Conservation (phyloP, 164 flowering plant species). For the Warburgia ugandensis region DNA sequence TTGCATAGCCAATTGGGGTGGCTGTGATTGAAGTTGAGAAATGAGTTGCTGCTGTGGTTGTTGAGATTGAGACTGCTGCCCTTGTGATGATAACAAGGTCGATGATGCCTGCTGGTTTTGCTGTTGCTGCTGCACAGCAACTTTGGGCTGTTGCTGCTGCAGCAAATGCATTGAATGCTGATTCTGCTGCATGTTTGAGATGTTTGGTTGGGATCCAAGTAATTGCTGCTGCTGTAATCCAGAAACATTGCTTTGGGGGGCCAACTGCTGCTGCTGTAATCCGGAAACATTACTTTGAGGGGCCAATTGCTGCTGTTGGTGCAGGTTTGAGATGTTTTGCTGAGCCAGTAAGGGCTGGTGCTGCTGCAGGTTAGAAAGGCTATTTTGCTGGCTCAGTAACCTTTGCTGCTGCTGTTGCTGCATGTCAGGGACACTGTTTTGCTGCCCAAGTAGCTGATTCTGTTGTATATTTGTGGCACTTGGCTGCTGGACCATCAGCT, state of each 20-base stretch:
- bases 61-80: constrained; percentile 56
- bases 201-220: constrained; percentile 51
- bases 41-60: constrained; percentile 48
- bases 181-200: constrained; percentile 48
- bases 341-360: constrained; percentile 24
- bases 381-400: constrained; percentile 42
- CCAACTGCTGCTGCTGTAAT: constrained; percentile 29
- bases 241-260: constrained; percentile 42
- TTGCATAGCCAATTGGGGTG: constrained; percentile 57
- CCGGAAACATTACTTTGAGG: constrained; percentile 36
- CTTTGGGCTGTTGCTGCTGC: constrained; percentile 53
- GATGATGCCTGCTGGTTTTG: constrained; percentile 20
- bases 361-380: constrained; percentile 23
- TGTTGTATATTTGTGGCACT: constrained; percentile 12
- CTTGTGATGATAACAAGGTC: constrained; percentile 41
- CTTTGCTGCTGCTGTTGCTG: constrained; percentile 52
- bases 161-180: constrained; percentile 56
- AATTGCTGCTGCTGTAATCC: constrained; percentile 42
- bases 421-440: constrained; percentile 10
- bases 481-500: constrained; percentile 13
- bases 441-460: constrained; percentile 19
- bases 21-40: constrained; percentile 65
- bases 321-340: constrained; percentile 49
- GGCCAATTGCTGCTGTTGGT: constrained; percentile 56
- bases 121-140: constrained; percentile 40